Evolutionary conservation across 2,329 filamentous ascomycete species (phyloP).

Genomic region (Trichoderma lentiforme): DNA sequence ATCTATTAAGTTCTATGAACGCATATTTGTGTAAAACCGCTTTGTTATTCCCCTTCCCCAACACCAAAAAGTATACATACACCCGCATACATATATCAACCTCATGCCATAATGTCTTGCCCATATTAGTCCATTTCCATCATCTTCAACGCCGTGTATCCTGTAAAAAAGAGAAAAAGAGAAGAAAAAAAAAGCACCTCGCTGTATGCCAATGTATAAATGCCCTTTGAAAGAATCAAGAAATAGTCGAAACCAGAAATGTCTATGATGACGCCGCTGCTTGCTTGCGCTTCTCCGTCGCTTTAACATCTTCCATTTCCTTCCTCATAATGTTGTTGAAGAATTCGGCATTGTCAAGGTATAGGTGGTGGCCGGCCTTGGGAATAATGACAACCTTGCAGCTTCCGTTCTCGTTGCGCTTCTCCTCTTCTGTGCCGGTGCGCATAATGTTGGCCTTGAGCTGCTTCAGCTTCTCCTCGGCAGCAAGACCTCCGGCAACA

Average conservation of each 20-base stretch:
- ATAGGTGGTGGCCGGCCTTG: conserved; percentile 58
- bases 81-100: not conserved
- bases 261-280: conserved; percentile 3
- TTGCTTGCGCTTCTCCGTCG: conserved; percentile 28
- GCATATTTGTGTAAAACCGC: not conserved
- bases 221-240: not conserved
- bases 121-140: not conserved
- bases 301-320: conserved; percentile 51
- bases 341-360: conserved; percentile 56
- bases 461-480: conserved; percentile 73
- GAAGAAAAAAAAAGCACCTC: not conserved
- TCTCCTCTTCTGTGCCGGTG: conserved; percentile 64
- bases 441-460: conserved; percentile 59
- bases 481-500: conserved; percentile 75
- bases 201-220: conserved; percentile 8
- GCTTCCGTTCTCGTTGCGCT: conserved; percentile 68
- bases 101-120: not conserved
- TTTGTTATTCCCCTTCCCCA: not conserved
- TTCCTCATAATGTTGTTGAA: conserved; percentile 53
- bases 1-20: not conserved
- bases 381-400: conserved; percentile 77
- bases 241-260: not conserved
- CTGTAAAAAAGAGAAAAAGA: not conserved
- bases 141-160: conserved; percentile 14
- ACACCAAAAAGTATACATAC: not conserved